A percentile compares a stretch with the other conserved stretches of the same genome.
These are phyloP conservation scores for Kwoniella dendrophila DNA, from an alignment of 768 basidiomycete genomes.

Conservation along the genomic window DNA sequence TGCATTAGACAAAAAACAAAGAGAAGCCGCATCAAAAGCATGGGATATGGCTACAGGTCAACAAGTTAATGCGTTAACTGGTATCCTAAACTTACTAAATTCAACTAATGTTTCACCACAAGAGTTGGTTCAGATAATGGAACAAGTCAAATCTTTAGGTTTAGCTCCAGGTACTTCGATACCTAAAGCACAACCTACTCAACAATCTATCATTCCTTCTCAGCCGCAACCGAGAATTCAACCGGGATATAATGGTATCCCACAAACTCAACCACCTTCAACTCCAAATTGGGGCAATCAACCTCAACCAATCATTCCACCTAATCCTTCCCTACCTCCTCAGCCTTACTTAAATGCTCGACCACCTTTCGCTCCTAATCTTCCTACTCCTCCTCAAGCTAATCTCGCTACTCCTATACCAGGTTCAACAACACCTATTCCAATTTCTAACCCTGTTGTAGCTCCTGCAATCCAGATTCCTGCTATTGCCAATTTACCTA, in stretches of 20 bases:
- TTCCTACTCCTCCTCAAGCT: conserved; percentile 6
- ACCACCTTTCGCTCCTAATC: conserved; percentile 22
- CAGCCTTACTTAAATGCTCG: conserved; percentile 38
- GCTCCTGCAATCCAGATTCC: conserved; percentile 42
- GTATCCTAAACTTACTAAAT: conserved; percentile 57
- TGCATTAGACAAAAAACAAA: conserved; percentile 77
- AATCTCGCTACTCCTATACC: conserved; percentile 39
- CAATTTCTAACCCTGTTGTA: conserved; percentile 51
- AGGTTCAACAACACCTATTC: conserved; percentile 32
- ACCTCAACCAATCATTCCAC: conserved; percentile 5
- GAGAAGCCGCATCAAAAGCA: conserved; percentile 69
- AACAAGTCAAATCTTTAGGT: conserved; percentile 48
- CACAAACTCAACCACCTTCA: neutral
- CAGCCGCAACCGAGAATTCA: conserved; percentile 12
- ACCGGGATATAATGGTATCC: neutral
- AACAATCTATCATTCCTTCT: neutral
- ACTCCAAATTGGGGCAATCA: conserved; percentile 10
- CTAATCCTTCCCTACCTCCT: conserved; percentile 31
- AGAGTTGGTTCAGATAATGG: conserved; percentile 55
- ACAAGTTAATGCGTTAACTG: conserved; percentile 73
- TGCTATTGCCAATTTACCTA: conserved; percentile 40
- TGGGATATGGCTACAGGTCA: conserved; percentile 69
- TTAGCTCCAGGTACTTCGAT: conserved; percentile 10
- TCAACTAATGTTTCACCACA: conserved; percentile 62
- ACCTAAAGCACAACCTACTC: conserved; percentile 6